Base-by-base conservation (phyloP, 225 moss, liverwort and hornwort genomes). In the Anthoceros angustus region DNA sequence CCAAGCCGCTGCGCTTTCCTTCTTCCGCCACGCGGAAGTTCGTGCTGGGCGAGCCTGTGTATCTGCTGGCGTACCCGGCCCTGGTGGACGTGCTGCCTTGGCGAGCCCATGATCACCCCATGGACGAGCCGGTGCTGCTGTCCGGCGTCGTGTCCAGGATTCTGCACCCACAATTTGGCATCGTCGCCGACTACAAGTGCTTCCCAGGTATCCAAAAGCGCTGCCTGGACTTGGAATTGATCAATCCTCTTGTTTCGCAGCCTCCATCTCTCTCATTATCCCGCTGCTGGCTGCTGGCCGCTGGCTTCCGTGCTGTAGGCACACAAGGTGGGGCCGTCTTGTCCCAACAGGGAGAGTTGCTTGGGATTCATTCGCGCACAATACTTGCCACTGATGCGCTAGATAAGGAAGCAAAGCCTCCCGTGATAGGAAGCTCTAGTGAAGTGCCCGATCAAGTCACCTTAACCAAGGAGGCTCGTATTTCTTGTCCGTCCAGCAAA, bases 181-280 rank as follows among this genome's bases (percentile, higher is more conserved):
- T 55, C 55, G 55, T 55, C n/a, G 55, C 55, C n/a, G 55, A 55
- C 55, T 55, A 55, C 55, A 23, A 55, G n/a, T 8, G 55, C 55
- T 55, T 55, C 55, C 55, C 55, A 55, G 55, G 55, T 55, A 32
- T 1, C 2, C 32, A 32, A 32, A 32, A n/a, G n/a, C n/a, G n/a
- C n/a, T n/a, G n/a, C n/a, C n/a, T n/a, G n/a, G n/a, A n/a, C n/a
- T n/a, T n/a, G n/a, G n/a, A n/a, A n/a, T n/a, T n/a, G n/a, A n/a
- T n/a, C n/a, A n/a, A n/a, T n/a, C n/a, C 32, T 4, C 32, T 32
- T 32, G 32, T 32, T 32, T 32, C 2, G 32, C 32, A 4, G 32
- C 2, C 32, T n/a, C n/a, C n/a, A n/a, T n/a, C n/a, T n/a, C n/a
- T 32, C 32, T 32, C 32, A 4, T 32, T 4, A 32, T 32, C 2